Conservation (phyloP, 768 basidiomycete species). For the Pilatotrama ljubarskyi region DNA sequence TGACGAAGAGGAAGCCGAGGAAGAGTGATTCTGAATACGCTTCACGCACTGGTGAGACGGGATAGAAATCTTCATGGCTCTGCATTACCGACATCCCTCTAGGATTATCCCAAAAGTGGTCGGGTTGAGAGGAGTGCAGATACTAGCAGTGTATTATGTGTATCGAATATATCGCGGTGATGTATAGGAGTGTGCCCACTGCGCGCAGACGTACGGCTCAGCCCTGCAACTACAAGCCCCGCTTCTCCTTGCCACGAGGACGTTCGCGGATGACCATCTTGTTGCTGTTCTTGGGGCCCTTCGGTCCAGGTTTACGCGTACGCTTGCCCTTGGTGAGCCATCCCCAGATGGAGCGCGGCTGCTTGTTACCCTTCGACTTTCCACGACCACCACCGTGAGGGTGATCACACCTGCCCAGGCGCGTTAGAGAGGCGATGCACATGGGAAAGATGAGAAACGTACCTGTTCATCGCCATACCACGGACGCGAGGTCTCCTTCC, state of each 20-base stretch:
- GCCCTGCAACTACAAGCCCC: constrained; percentile 16
- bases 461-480: constrained; percentile 98
- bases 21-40: not conserved
- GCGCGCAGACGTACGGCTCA: not conserved
- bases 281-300: constrained; percentile 87
- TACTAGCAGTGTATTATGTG: constrained; percentile 22
- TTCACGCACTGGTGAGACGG: not conserved
- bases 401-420: constrained; percentile 66
- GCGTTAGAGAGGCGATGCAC: constrained; percentile 11
- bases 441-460: constrained; percentile 32
- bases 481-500: constrained; percentile 83
- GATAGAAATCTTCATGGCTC: not conserved
- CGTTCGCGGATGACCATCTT: constrained; percentile 87
- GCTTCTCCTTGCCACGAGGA: constrained; percentile 68
- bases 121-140: not conserved
- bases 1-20: constrained; percentile 44
- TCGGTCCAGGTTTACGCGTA: constrained; percentile 90
- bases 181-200: constrained; percentile 6
- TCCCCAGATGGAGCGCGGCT: constrained; percentile 90
- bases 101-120: not conserved
- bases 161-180: constrained; percentile 1
- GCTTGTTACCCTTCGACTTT: constrained; percentile 95
- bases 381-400: constrained; percentile 98
- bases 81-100: not conserved
- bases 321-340: constrained; percentile 91